These are phyloP conservation scores for Setomelanomma holmii DNA, from an alignment of 2,329 filamentous ascomycete species.

Conservation along the genomic window DNA sequence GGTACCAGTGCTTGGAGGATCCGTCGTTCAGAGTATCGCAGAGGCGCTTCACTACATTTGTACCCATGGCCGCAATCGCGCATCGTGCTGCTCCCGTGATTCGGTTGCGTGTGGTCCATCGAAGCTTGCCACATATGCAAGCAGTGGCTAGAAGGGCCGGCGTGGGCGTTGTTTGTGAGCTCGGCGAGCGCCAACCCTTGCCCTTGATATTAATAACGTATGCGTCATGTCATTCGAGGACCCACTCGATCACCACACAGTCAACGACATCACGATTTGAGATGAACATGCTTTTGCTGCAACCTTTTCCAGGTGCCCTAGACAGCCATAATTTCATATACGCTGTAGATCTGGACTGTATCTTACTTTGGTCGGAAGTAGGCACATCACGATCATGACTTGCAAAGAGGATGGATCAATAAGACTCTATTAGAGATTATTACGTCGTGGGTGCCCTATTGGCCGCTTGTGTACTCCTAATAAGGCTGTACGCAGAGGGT, in stretches of 20 bases:
- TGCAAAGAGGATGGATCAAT: conserved; percentile 8
- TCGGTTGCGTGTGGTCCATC: not conserved
- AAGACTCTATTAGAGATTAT: conserved; percentile 50
- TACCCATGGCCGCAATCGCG: conserved; percentile 6
- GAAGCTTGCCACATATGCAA: conserved; percentile 11
- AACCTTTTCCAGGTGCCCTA: not conserved
- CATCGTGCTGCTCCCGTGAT: conserved; percentile 8
- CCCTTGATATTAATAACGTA: not conserved
- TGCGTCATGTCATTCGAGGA: not conserved
- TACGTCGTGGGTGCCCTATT: conserved; percentile 48
- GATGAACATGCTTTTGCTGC: not conserved
- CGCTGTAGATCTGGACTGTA: too few relatives aligned
- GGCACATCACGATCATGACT: not conserved
- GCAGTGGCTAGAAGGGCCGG: conserved; percentile 4
- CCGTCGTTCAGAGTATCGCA: conserved; percentile 6
- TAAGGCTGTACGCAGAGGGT: conserved; percentile 51
- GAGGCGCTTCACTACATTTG: conserved; percentile 9
- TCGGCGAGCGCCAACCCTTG: conserved; percentile 1
- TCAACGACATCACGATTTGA: not conserved
- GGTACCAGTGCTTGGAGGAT: conserved; percentile 3
- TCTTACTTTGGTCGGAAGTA: too few relatives aligned
- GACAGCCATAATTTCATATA: not conserved
- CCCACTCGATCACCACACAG: not conserved
- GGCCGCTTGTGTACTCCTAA: conserved; percentile 51
- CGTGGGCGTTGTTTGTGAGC: not conserved